Evolutionary conservation across 2,329 filamentous ascomycete species (phyloP).

Genomic region (Cryphonectria nitschkei): DNA sequence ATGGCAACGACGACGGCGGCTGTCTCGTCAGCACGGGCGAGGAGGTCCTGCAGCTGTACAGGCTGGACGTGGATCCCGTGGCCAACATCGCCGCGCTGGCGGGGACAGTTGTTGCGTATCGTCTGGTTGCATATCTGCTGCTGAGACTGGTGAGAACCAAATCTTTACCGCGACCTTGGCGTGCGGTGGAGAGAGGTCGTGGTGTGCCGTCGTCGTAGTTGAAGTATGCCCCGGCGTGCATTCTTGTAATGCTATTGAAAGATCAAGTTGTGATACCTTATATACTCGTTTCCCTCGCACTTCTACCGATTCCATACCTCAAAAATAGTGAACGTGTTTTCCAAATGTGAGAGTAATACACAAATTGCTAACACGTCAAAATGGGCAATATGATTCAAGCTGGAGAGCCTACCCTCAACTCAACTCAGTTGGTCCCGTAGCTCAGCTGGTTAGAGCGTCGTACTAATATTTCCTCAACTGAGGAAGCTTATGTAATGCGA

Average conservation of each 20-base stretch:
- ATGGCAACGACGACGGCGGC: conserved; percentile 59
- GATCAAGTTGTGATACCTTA: neutral
- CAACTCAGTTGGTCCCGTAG: conserved; percentile 15
- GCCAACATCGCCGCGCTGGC: conserved; percentile 67
- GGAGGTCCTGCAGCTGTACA: conserved; percentile 70
- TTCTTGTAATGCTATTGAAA: neutral
- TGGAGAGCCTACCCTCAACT: neutral
- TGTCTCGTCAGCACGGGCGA: conserved; percentile 70
- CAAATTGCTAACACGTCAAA: fast-evolving
- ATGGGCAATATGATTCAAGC: neutral
- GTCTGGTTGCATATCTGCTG: conserved; percentile 64
- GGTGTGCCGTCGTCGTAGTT: neutral
- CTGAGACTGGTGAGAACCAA: conserved; percentile 58
- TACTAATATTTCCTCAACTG: conserved; percentile 19
- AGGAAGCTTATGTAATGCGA: conserved; percentile 19
- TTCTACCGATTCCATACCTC: neutral
- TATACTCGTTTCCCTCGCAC: neutral
- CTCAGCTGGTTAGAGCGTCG: conserved; percentile 27
- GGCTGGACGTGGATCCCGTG: conserved; percentile 63
- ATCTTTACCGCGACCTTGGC: conserved; percentile 33
- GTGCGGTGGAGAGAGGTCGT: neutral
- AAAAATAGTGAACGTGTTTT: neutral
- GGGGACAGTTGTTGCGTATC: conserved; percentile 65
- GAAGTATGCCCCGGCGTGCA: neutral
- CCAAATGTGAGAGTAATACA: neutral